phyloP scores from a whole-genome alignment of 2,329 filamentous ascomycete genomes.

The Pseudogymnoascus sp. region DNA sequence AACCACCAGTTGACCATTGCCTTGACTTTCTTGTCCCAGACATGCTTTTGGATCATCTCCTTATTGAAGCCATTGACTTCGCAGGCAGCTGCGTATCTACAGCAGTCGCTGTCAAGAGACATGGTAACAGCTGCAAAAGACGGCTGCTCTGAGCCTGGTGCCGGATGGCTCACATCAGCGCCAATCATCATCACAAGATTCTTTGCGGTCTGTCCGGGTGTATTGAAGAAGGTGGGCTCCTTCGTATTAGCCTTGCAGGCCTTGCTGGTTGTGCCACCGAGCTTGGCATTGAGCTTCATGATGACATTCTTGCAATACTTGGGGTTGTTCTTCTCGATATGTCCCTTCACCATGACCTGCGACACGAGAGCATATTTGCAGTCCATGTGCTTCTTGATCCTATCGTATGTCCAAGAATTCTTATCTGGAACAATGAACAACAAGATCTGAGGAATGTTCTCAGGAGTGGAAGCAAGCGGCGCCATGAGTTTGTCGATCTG shows the following conservation, averaged over 20 bases:
- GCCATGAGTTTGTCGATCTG: neutral
- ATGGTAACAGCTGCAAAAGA: slow-evolving; percentile 87
- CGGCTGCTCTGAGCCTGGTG: slow-evolving; percentile 56
- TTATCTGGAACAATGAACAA: slow-evolving; percentile 71
- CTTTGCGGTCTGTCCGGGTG: neutral
- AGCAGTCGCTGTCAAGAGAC: slow-evolving; percentile 63
- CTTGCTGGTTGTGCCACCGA: slow-evolving; percentile 70
- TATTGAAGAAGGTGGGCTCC: neutral
- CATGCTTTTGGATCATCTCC: slow-evolving; percentile 57
- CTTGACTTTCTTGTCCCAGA: slow-evolving; percentile 51
- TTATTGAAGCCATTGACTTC: slow-evolving; percentile 77
- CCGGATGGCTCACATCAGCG: slow-evolving; percentile 80
- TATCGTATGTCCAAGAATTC: slow-evolving; percentile 66
- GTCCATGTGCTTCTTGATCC: slow-evolving; percentile 84
- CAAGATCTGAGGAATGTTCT: slow-evolving; percentile 58
- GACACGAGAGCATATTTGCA: slow-evolving; percentile 77
- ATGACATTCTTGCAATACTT: slow-evolving; percentile 92
- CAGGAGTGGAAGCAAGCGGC: neutral
- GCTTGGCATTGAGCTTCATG: slow-evolving; percentile 96
- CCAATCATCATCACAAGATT: slow-evolving; percentile 68
- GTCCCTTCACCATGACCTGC: slow-evolving; percentile 68
- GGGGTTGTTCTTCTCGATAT: slow-evolving; percentile 61
- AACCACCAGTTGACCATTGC: slow-evolving; percentile 64
- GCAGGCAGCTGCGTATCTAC: slow-evolving; percentile 70
- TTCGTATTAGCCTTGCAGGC: slow-evolving; percentile 10